A percentile compares a stretch with the other conserved stretches of the same genome.
Evolutionary conservation across 331 rosid genomes (phyloP).

Genomic region (Rosa hybrid): DNA sequence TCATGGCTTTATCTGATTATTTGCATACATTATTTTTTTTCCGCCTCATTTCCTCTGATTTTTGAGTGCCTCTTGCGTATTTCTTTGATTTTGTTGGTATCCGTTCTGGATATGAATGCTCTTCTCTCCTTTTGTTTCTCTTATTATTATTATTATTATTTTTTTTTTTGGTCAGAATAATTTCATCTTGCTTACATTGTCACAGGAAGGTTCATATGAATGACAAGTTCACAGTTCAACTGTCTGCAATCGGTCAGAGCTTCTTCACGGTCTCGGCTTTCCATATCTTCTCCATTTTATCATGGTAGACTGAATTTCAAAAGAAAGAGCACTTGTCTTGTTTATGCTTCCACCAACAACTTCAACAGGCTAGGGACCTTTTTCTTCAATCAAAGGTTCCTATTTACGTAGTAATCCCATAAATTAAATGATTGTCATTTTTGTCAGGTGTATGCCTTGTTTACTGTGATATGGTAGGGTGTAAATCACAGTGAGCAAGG

Average conservation of each 20-base stretch:
- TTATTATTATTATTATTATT: background rate
- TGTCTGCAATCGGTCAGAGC: constrained; percentile 24
- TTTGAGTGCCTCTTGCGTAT: background rate
- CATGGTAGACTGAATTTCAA: background rate
- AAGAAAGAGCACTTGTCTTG: constrained; percentile 20
- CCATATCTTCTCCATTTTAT: background rate
- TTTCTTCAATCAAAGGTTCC: constrained; percentile 2
- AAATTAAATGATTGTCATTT: background rate
- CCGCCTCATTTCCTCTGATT: background rate
- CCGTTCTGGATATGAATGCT: background rate
- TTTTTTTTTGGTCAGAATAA: background rate
- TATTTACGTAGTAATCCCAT: background rate
- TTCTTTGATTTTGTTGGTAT: background rate
- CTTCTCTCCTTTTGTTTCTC: background rate
- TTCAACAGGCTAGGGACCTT: background rate
- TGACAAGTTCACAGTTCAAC: constrained; percentile 33
- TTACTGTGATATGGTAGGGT: background rate
- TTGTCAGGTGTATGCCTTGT: constrained; percentile 9
- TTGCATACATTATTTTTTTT: background rate
- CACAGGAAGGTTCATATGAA: constrained; percentile 9
- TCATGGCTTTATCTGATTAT: background rate
- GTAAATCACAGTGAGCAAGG: too few species aligned
- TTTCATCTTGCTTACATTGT: background rate
- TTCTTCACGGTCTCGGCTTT: constrained; percentile 5
- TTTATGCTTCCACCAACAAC: constrained; percentile 26